Evolutionary conservation across 768 basidiomycete genomes (phyloP).

Genomic region (Phlebiopsis flavidoalba): DNA sequence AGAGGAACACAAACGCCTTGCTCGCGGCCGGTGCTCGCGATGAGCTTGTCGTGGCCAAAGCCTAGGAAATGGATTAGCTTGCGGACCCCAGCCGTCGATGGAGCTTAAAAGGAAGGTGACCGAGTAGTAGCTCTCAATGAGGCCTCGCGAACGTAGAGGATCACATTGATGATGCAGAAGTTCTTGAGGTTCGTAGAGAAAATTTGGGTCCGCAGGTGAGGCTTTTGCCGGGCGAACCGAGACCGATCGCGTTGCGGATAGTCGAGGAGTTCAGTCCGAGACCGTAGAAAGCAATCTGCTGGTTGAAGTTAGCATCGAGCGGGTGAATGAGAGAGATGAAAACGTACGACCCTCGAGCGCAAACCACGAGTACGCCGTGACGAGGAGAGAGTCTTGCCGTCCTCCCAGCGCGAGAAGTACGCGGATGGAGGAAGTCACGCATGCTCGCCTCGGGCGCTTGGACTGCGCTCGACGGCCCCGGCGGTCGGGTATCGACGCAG

Average conservation of each 20-base stretch:
- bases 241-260: constrained; percentile 30
- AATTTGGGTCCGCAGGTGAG: not conserved
- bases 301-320: no score
- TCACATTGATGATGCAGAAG: constrained; percentile 28
- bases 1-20: constrained; percentile 32
- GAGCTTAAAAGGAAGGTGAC: constrained; percentile 27
- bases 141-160: constrained; percentile 32
- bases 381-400: constrained; percentile 80
- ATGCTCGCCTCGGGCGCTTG: constrained; percentile 37
- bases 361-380: constrained; percentile 84
- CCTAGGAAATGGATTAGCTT: no score
- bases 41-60: constrained; percentile 25
- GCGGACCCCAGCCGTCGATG: constrained; percentile 32
- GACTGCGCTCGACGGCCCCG: no score
- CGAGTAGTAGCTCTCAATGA: no score
- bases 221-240: constrained; percentile 10
- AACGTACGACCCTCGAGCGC: no score
- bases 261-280: constrained; percentile 42
- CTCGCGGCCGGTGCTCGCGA: constrained; percentile 17
- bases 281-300: constrained; percentile 41
- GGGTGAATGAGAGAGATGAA: no score
- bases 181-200: constrained; percentile 26
- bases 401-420: constrained; percentile 71
- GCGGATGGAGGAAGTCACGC: constrained; percentile 50
- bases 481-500: no score